phyloP scores from a whole-genome alignment of 495 filamentous ascomycete genomes.

The Neurospora sublineolata region DNA sequence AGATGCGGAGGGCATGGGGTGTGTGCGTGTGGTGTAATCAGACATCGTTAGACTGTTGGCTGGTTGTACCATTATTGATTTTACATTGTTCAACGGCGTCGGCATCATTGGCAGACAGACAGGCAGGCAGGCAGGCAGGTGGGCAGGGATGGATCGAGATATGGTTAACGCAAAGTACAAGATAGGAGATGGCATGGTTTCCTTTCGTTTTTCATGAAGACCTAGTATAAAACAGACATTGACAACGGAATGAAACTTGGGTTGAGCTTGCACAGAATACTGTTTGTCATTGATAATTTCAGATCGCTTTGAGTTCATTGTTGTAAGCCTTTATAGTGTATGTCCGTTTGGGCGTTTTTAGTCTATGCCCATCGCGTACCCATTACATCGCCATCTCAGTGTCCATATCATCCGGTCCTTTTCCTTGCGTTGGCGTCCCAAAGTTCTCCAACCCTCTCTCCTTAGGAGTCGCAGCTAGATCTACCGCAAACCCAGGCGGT shows the following conservation, averaged over 20 bases:
- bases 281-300: neutral
- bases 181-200: neutral
- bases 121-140: neutral
- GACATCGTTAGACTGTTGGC: neutral
- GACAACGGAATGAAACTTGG: neutral
- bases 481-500: constrained; percentile 17
- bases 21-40: constrained; percentile 1
- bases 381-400: constrained; percentile 2
- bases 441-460: constrained; percentile 51
- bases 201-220: neutral
- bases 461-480: constrained; percentile 15
- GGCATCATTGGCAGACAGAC: constrained; percentile 4
- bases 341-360: neutral
- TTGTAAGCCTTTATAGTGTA: neutral
- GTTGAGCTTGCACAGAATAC: neutral
- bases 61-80: constrained; percentile 9
- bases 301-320: neutral
- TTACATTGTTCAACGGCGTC: constrained; percentile 15
- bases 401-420: constrained; percentile 20
- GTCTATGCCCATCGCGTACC: neutral
- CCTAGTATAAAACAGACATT: neutral
- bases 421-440: constrained; percentile 44
- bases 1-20: neutral
- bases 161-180: neutral
- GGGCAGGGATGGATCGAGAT: neutral